phyloP scores from a whole-genome alignment of 306 rosid genomes.

The Cucurbita maxima region DNA sequence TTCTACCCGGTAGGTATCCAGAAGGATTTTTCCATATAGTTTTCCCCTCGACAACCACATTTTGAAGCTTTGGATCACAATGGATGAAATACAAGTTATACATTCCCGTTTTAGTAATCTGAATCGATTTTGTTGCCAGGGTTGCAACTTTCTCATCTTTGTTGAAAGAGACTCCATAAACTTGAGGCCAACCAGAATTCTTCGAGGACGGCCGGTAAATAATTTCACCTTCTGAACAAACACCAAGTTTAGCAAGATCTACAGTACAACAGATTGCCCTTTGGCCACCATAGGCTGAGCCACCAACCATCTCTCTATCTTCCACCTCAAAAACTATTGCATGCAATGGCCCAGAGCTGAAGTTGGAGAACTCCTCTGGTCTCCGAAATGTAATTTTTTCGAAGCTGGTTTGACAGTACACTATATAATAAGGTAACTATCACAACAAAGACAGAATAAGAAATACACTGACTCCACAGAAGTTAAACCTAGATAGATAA shows the following conservation, averaged over 20 bases:
- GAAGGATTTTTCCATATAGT: slow-evolving; percentile 85
- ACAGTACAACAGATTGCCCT: slow-evolving; percentile 91
- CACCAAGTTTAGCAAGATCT: slow-evolving; percentile 88
- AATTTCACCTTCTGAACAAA: slow-evolving; percentile 65
- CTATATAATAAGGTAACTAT: slow-evolving; percentile 6
- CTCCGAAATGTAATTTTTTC: slow-evolving; percentile 63
- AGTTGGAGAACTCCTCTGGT: slow-evolving; percentile 45
- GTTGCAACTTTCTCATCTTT: slow-evolving; percentile 32
- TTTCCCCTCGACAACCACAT: slow-evolving; percentile 68
- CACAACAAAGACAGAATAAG: slow-evolving; percentile 1
- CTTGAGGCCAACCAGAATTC: slow-evolving; percentile 77
- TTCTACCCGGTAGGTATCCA: slow-evolving; percentile 90
- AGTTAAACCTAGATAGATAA: neutral
- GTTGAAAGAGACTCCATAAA: slow-evolving; percentile 48
- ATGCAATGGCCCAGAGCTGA: slow-evolving; percentile 56
- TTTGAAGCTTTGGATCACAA: slow-evolving; percentile 65
- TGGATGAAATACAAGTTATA: slow-evolving; percentile 92
- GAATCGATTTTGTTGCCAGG: slow-evolving; percentile 45
- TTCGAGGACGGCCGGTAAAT: slow-evolving; percentile 52
- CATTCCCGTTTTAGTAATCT: slow-evolving; percentile 75
- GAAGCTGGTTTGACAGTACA: slow-evolving; percentile 44
- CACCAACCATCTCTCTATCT: slow-evolving; percentile 87
- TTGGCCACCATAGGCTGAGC: slow-evolving; percentile 97
- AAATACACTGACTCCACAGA: neutral
- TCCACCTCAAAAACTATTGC: slow-evolving; percentile 91